phyloP scores from a whole-genome alignment of 495 filamentous ascomycete genomes.

The Aspergillus asperescens region DNA sequence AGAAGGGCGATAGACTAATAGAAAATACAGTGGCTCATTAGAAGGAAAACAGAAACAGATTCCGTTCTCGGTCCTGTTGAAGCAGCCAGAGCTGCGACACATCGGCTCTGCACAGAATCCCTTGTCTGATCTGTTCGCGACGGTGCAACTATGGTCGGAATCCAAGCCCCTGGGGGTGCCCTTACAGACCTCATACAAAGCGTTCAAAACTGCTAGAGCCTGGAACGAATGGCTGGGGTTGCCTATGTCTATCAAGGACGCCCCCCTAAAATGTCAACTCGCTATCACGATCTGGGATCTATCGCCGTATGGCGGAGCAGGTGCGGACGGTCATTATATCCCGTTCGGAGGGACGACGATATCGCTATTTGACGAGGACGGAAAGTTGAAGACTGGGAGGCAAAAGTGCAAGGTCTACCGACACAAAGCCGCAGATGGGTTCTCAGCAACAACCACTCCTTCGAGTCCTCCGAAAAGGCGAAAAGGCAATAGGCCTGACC shows the following conservation, averaged over 20 bases:
- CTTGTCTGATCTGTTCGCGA: constrained; percentile 85
- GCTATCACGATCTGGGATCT: constrained; percentile 96
- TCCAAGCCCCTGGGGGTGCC: constrained; percentile 91
- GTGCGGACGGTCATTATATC: constrained; percentile 64
- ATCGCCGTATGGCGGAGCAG: constrained; percentile 64
- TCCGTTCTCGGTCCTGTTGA: constrained; percentile 70
- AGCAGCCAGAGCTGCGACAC: constrained; percentile 73
- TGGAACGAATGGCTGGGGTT: constrained; percentile 97
- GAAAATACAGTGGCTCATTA: constrained; percentile 60
- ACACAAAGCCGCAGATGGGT: constrained; percentile 78
- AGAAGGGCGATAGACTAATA: neutral
- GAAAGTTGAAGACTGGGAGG: constrained; percentile 79
- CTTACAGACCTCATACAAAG: constrained; percentile 84
- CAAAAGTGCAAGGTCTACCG: constrained; percentile 87
- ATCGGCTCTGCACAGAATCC: constrained; percentile 71
- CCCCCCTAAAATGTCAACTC: constrained; percentile 73
- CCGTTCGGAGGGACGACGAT: constrained; percentile 95
- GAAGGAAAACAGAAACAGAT: constrained; percentile 81
- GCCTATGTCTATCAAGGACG: constrained; percentile 72
- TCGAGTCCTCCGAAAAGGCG: constrained; percentile 48
- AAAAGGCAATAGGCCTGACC: constrained; percentile 41
- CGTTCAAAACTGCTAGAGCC: constrained; percentile 70
- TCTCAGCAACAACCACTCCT: constrained; percentile 74
- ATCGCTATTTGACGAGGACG: constrained; percentile 82
- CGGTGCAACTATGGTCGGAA: constrained; percentile 89